Base-by-base conservation (phyloP, 257 asterid genomes). In the Nicotiana sylvestris region DNA sequence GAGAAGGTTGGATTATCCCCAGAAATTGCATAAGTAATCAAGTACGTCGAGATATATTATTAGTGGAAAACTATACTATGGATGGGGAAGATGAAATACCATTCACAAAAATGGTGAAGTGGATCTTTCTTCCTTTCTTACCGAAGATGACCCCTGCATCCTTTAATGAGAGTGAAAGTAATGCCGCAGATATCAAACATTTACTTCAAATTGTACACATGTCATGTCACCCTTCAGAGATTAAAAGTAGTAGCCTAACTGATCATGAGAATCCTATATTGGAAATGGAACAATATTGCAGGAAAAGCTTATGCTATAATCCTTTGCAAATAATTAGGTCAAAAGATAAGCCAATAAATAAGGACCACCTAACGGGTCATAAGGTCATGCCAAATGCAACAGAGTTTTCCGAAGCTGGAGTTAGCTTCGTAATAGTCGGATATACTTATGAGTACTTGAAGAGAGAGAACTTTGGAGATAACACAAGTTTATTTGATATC, bases 171-270 rank as follows among this genome's bases (percentile, higher is more conserved):
- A 8, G 3, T 0, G 43, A 74, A 55, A 3, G 10, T 16, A 61
- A 81, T 56, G 21, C 21, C 21, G 0, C 21, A 21, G 74, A 68
- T 12, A 81, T 76, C 79, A 77, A 76, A 43, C 87, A 81, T 46
- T 56, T 85, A 33, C 85, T 85, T 55, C 77, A 81, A 30, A 2
- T 58, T 29, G 83, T 76, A 46, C 87, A 85, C 32, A 30, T 66
- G 49, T 25, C 55, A 16, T 77, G 87, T 29, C 55, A 37, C 60
- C 80, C 84, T 53, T 46, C 39, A 21, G 15, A n/a, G 5, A 60
- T n/a, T 27, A 60, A 8, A 18, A 15, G 3, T n/a, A 15, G 2
- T 17, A 16, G n/a, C 25, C 43, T 37, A 5, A 35, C 39, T 30
- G 32, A 30, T 30, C 1, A 30, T 30, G 32, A 30, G 39, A 35